phyloP scores from a whole-genome alignment of 257 asterid species.

The Verbena officinalis region DNA sequence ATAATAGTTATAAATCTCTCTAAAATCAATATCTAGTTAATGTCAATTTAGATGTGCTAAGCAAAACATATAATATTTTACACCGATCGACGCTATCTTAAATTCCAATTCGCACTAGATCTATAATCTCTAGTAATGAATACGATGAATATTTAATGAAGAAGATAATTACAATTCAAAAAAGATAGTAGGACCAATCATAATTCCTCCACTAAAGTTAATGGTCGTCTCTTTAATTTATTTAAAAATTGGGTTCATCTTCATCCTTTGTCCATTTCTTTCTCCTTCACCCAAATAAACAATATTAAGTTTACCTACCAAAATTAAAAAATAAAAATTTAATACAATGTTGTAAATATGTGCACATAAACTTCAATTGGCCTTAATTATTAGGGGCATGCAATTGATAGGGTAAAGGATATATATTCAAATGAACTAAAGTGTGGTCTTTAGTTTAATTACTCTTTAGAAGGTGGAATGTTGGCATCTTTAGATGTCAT shows the following conservation, averaged over 20 bases:
- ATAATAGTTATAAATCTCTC: too few species aligned
- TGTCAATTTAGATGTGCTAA: background rate
- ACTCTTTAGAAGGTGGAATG: conserved; percentile 16
- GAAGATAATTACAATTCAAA: background rate
- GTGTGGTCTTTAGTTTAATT: background rate
- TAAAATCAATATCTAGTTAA: background rate
- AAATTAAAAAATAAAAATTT: too few species aligned
- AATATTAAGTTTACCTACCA: background rate
- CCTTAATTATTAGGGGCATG: too few species aligned
- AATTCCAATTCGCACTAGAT: background rate
- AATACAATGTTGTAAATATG: background rate
- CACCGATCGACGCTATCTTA: background rate
- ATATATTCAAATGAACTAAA: background rate
- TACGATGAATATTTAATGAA: background rate
- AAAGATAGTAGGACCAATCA: conserved; percentile 17
- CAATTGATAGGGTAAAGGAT: too few species aligned
- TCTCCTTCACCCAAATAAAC: background rate
- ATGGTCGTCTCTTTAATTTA: conserved; percentile 9
- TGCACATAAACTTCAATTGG: too few species aligned
- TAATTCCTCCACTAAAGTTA: conserved; percentile 16
- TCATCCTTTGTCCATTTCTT: background rate
- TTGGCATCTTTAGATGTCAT: conserved; percentile 20
- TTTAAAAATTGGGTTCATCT: background rate
- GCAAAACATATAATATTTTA: background rate
- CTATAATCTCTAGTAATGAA: background rate